Percentiles rank a stretch among this genome's conserved stretches.
Conservation (phyloP, 2,329 filamentous ascomycete species). For the Neonectria ditissima region DNA sequence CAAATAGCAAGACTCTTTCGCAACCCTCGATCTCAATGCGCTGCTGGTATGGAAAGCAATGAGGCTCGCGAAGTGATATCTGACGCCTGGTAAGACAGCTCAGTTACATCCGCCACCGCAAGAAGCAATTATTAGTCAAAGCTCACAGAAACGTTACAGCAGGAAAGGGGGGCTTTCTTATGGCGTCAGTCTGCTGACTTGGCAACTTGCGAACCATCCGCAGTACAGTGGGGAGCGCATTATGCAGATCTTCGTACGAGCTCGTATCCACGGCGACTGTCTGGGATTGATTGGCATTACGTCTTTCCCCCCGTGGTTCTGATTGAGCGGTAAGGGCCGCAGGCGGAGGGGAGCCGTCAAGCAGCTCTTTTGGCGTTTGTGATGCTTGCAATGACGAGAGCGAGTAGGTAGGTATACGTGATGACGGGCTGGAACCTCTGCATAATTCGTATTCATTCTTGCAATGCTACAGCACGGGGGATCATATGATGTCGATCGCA, state of each 20-base stretch:
- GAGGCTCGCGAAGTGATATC: neutral
- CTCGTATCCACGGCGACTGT: slow-evolving; percentile 12
- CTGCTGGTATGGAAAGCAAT: neutral
- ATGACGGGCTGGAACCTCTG: neutral
- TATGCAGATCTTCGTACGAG: neutral
- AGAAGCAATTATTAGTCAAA: neutral
- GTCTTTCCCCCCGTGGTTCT: neutral
- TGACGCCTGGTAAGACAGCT: neutral
- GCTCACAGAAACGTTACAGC: slow-evolving; percentile 2
- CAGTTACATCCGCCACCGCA: neutral
- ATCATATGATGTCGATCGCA: neutral
- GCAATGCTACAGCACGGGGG: neutral
- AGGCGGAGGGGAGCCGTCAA: too few relatives aligned
- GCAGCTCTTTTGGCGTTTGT: neutral
- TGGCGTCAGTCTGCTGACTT: neutral
- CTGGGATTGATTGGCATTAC: neutral
- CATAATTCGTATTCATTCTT: neutral
- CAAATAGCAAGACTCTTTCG: too few relatives aligned
- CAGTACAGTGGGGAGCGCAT: neutral
- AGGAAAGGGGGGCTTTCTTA: neutral
- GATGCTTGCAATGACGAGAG: neutral
- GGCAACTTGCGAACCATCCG: neutral
- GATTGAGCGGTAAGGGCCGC: neutral
- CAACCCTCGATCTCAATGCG: neutral
- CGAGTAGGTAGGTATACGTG: too few relatives aligned